Evolutionary conservation across 495 filamentous ascomycete genomes (phyloP), one percentile per base, ranked within the genome.

Genomic region (Bacidia gigantensis): DNA sequence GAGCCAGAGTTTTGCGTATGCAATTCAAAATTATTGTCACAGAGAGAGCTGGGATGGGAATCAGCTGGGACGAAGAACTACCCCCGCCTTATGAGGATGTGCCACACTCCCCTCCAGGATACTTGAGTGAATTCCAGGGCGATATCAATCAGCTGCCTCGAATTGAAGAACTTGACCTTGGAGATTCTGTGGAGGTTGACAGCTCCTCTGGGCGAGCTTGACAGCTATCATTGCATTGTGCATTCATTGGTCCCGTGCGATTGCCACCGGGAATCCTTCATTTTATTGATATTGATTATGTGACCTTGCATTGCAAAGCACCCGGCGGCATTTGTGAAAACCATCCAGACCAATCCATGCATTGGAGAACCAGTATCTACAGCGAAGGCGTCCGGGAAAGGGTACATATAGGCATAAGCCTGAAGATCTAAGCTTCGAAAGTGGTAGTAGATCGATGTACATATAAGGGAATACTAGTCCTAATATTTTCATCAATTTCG

Each of bases 41-140:
- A 1, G 85, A 94, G 64, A 76, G 89, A 32, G 76, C 76, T 17
- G 92, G 93, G 1, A 72, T 97, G 49, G 92, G 92, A 2, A 90
- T 99, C 61, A 86, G 82, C 61, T 99, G 92, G 92, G 92, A 99
- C 53, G 88, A 95, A 66, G 92, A 99, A 68, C 79, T 83, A 65
- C 92, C 92, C 32, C 92, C 92, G 0, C 79, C 90, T 60, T 99
- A 99, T 62, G 85, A 92, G 68, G 86, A 97, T 62, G 88, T 99
- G 24, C 89, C 90, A 0, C 81, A 79, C 7, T 86, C 83, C 43
- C 92, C 92, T 26, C 92, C 92, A 0, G 76, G 75, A 1, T 97
- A 98, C 61, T 59, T 74, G 24, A 64, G 70, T 23, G 70, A 68
- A 42, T 65, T 58, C 52, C 60, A 62, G 0, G 62, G 60, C 14